Base-by-base conservation (phyloP, 768 basidiomycete species). In the Boletus tylopilopsis region DNA sequence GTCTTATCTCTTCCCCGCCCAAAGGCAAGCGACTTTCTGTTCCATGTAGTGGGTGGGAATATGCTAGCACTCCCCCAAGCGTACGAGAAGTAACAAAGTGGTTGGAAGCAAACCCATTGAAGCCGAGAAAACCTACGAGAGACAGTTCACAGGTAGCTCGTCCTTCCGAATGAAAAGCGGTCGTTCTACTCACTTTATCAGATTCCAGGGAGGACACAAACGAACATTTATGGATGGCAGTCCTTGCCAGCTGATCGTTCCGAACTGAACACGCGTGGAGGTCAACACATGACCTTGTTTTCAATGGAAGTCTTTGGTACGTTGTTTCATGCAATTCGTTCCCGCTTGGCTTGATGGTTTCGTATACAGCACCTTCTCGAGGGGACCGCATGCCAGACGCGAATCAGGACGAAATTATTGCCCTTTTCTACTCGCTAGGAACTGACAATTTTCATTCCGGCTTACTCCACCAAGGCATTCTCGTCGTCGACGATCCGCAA, bases 291-390 rank as follows among this genome's bases (percentile, higher is more conserved):
- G 87, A 80, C 85, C 0, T 70, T 91, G 8, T 66, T 97, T 33
- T 83, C 88, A 2, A 63, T 97, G 36, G 96, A 99, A 65, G 69
- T 94, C 2, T 91, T 94, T 58, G 88, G 94, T 90, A 48, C 49
- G 82, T 62, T 4, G 7, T 38, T 33, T n/a, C 10, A n/a, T 25
- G 16, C 24, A 4, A n/a, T 18, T n/a, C 18, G 6, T 21, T 21
- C 45, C 21, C 30, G 32, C 12, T 15, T 35, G 21, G 50, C 47
- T 13, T 45, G n/a, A 29, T 37, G 34, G 4, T 15, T 27, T 2
- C 29, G 35, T 2, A 4, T 54, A n/a, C n/a, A 90, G 90, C 78
- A 15, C 80, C 79, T 13, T 85, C 89, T 1, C 70, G 73, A 22
- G 79, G 69, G 19, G 72, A 76, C n/a, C n/a, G n/a, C 13, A 71